Conservation (phyloP, 305 asterid species). For the Fraxinus velutina region DNA sequence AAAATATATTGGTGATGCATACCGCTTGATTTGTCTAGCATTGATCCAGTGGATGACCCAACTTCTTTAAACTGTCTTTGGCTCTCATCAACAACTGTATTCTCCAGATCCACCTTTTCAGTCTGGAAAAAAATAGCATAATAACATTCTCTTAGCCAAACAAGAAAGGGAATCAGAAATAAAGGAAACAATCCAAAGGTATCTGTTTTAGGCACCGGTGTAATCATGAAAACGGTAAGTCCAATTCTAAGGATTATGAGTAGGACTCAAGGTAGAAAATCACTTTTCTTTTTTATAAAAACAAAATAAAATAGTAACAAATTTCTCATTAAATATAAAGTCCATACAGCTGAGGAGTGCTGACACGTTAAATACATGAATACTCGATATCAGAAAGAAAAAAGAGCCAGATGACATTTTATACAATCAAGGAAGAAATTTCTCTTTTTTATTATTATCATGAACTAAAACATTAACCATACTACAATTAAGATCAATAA, state of each 20-base stretch:
- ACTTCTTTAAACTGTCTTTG: slow-evolving; percentile 44
- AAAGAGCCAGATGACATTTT: not conserved
- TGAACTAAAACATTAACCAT: not conserved
- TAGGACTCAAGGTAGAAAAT: not conserved
- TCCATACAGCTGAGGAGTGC: not conserved
- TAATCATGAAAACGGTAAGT: not conserved
- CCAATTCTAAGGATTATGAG: not conserved
- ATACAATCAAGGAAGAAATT: not conserved
- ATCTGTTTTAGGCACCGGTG: not conserved
- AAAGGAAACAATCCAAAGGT: not conserved
- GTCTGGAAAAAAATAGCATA: slow-evolving; percentile 40
- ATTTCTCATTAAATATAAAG: not conserved
- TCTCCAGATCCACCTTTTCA: slow-evolving; percentile 70
- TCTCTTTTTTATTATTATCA: not conserved
- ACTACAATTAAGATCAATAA: not conserved
- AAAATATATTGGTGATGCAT: slow-evolving; percentile 15
- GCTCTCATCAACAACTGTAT: slow-evolving; percentile 66
- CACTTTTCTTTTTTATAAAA: not conserved
- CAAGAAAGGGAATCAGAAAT: slow-evolving; percentile 9
- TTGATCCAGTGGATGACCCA: slow-evolving; percentile 37
- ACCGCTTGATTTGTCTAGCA: slow-evolving; percentile 56
- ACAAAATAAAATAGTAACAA: not conserved
- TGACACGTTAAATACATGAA: not conserved
- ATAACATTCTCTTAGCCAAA: slow-evolving; percentile 22
- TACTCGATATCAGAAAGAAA: not conserved